Conservation (phyloP, 495 filamentous ascomycete species). For the Poronia punctata region DNA sequence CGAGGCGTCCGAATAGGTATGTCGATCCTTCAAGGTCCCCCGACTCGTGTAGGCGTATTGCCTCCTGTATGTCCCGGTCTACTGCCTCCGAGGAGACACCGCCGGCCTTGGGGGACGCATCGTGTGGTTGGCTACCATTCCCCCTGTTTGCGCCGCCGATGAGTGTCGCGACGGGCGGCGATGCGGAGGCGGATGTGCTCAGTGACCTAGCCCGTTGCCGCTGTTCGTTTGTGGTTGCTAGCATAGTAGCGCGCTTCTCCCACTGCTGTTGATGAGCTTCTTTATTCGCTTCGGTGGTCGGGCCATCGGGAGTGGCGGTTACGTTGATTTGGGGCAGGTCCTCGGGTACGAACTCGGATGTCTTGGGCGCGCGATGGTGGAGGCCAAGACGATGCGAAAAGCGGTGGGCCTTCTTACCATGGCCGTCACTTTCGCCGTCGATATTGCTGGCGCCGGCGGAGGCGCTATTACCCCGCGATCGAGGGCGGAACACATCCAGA, state of each 20-base stretch:
- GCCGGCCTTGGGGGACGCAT: constrained; percentile 10
- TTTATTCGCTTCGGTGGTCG: constrained; percentile 34
- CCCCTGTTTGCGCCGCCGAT: not conserved
- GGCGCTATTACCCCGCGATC: constrained; percentile 44
- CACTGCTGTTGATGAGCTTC: constrained; percentile 53
- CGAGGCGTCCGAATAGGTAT: constrained; percentile 76
- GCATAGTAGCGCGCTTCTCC: constrained; percentile 83
- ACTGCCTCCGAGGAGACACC: constrained; percentile 41
- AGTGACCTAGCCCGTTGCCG: constrained; percentile 34
- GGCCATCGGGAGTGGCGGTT: constrained; percentile 23
- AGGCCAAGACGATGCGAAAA: constrained; percentile 68
- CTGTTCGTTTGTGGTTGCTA: constrained; percentile 61
- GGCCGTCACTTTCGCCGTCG: constrained; percentile 26
- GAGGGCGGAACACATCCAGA: constrained; percentile 27
- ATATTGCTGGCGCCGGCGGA: constrained; percentile 33
- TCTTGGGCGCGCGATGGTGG: constrained; percentile 49
- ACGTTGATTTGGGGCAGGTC: constrained; percentile 68
- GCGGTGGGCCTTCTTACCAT: constrained; percentile 21
- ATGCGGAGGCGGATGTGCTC: constrained; percentile 18
- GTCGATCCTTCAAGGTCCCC: constrained; percentile 74
- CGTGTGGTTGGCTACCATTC: not conserved
- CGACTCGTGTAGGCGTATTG: constrained; percentile 87
- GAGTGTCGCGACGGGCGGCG: not conserved
- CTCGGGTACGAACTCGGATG: constrained; percentile 67
- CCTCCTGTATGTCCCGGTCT: constrained; percentile 85